Conservation (phyloP, 305 asterid species). For the Fraxinus sp. region DNA sequence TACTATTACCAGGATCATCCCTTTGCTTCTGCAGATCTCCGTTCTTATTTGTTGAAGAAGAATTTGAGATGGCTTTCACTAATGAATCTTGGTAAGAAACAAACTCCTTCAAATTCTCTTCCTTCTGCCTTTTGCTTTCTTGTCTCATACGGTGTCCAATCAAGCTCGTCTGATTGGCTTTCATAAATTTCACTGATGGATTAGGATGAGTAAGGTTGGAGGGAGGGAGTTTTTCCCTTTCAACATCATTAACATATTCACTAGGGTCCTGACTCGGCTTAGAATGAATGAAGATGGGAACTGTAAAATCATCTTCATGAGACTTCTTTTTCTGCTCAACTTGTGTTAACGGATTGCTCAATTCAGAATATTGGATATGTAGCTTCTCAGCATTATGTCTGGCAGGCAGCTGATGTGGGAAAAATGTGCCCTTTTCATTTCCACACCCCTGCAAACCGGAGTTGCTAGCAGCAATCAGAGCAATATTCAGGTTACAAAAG, state of each 20-base stretch:
- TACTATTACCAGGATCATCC: slow-evolving; percentile 4
- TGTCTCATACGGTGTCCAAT: slow-evolving; percentile 16
- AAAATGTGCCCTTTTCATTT: slow-evolving; percentile 33
- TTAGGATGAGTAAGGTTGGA: slow-evolving; percentile 22
- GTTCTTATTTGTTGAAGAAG: slow-evolving; percentile 18
- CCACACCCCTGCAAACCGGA: slow-evolving; percentile 41
- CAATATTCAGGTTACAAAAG: neutral
- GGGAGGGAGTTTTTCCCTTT: slow-evolving; percentile 31
- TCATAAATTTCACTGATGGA: slow-evolving; percentile 21
- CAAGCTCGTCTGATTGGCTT: slow-evolving; percentile 16
- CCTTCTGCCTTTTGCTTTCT: slow-evolving; percentile 21
- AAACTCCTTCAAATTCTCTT: slow-evolving; percentile 24
- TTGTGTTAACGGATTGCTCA: slow-evolving; percentile 29
- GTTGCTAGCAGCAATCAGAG: slow-evolving; percentile 18
- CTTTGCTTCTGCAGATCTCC: slow-evolving; percentile 9
- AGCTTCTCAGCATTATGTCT: slow-evolving; percentile 37
- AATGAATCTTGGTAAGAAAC: slow-evolving; percentile 4
- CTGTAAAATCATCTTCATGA: slow-evolving; percentile 51
- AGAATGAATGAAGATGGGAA: slow-evolving; percentile 47
- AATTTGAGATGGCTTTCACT: slow-evolving; percentile 22
- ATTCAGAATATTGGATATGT: slow-evolving; percentile 36
- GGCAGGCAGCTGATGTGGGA: slow-evolving; percentile 38
- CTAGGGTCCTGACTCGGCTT: slow-evolving; percentile 18
- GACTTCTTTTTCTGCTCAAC: slow-evolving; percentile 35
- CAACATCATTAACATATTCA: slow-evolving; percentile 14